Percentiles rank a stretch among this genome's conserved stretches.
Evolutionary conservation across 1,284 basidiomycete genomes (phyloP).

Genomic region (Ustilago sp.): DNA sequence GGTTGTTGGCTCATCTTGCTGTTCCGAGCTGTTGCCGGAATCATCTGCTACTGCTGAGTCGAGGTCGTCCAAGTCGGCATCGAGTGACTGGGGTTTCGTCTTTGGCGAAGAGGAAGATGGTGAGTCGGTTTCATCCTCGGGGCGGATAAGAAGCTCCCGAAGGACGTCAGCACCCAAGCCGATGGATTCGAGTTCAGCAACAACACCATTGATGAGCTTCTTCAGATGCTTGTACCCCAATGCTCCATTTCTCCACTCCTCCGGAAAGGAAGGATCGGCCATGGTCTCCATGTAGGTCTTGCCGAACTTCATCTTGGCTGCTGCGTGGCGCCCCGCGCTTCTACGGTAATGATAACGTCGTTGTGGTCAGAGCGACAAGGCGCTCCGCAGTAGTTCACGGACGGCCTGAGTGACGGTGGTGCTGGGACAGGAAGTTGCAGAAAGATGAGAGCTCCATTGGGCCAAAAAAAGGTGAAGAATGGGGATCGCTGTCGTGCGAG

Average conservation of each 20-base stretch:
- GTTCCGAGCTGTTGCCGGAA: slow-evolving; percentile 41
- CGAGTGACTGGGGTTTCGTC: slow-evolving; percentile 16
- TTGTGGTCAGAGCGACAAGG: neutral
- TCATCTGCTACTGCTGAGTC: slow-evolving; percentile 44
- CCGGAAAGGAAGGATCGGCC: slow-evolving; percentile 76
- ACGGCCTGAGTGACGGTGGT: neutral
- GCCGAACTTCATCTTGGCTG: slow-evolving; percentile 79
- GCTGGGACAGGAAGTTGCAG: neutral
- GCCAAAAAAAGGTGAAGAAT: neutral
- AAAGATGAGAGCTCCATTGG: slow-evolving; percentile 9
- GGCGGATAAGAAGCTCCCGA: slow-evolving; percentile 71
- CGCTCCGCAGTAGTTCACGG: neutral
- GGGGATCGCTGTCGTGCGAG: neutral
- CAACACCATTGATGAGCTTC: slow-evolving; percentile 88
- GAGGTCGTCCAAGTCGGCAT: slow-evolving; percentile 12
- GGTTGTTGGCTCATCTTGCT: slow-evolving; percentile 9
- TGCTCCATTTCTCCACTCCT: slow-evolving; percentile 80
- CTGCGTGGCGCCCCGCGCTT: slow-evolving; percentile 16
- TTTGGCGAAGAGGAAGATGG: slow-evolving; percentile 11
- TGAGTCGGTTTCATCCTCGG: slow-evolving; percentile 24
- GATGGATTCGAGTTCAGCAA: slow-evolving; percentile 81
- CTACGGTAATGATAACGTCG: neutral
- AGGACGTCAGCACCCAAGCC: slow-evolving; percentile 78
- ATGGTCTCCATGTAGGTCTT: slow-evolving; percentile 81
- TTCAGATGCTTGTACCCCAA: slow-evolving; percentile 93